Evolutionary conservation across 2,329 filamentous ascomycete genomes (phyloP).

Genomic region (Juglanconis sp.): DNA sequence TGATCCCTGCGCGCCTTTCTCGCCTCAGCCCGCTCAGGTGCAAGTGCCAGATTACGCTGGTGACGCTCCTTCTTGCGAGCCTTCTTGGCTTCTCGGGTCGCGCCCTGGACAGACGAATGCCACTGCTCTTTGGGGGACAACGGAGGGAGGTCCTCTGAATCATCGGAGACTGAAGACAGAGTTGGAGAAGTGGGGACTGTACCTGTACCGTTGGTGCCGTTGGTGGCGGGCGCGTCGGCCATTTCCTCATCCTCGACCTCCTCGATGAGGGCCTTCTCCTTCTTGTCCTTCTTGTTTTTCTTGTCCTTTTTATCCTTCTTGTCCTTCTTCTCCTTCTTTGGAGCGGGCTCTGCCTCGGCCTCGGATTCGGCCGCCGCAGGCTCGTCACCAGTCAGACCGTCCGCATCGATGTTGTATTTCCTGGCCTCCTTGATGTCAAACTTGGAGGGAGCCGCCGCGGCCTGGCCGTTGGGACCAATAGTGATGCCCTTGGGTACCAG

Average conservation of each 20-base stretch:
- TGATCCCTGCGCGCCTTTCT: constrained; percentile 38
- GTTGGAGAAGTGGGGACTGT: not conserved
- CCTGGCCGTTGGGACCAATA: constrained; percentile 70
- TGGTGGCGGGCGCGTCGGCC: constrained; percentile 20
- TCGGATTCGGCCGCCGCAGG: constrained; percentile 46
- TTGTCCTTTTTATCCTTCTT: constrained; percentile 32
- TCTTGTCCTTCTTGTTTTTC: constrained; percentile 46
- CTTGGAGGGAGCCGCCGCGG: constrained; percentile 63
- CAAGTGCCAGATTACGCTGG: constrained; percentile 23
- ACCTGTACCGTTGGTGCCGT: constrained; percentile 7
- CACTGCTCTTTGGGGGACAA: not conserved
- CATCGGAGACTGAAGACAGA: not conserved
- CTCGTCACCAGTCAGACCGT: constrained; percentile 72
- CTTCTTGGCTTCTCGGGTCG: constrained; percentile 25
- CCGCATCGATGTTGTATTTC: constrained; percentile 93
- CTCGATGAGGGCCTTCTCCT: constrained; percentile 37
- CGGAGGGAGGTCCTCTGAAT: not conserved
- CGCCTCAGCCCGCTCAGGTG: constrained; percentile 21
- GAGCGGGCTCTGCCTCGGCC: constrained; percentile 7
- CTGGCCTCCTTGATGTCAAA: constrained; percentile 89
- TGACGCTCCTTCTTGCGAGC: constrained; percentile 28
- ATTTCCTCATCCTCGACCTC: constrained; percentile 33
- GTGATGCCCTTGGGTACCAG: constrained; percentile 71
- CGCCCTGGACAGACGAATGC: constrained; percentile 4
- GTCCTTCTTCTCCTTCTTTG: constrained; percentile 28